Evolutionary conservation across 2,329 filamentous ascomycete genomes (phyloP).

Genomic region (Fusarium sp.): DNA sequence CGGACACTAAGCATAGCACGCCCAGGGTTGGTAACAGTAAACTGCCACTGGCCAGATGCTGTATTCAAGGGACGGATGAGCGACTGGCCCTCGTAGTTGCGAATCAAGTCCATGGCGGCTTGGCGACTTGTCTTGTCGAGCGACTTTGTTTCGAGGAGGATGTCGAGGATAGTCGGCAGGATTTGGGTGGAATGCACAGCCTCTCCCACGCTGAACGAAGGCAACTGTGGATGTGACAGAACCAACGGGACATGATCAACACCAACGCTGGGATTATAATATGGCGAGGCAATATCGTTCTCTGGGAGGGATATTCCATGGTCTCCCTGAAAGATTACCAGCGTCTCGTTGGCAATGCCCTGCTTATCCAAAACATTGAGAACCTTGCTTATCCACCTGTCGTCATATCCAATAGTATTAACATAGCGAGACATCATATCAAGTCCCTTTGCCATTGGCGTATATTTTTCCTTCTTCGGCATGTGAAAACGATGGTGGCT

Average conservation of each 20-base stretch:
- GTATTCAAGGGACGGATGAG: conserved; percentile 42
- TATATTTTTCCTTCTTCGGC: conserved; percentile 44
- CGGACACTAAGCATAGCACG: conserved; percentile 49
- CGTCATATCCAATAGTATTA: conserved; percentile 49
- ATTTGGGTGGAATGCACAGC: conserved; percentile 48
- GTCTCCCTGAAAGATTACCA: conserved; percentile 50
- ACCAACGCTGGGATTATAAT: conserved; percentile 49
- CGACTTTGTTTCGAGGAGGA: conserved; percentile 48
- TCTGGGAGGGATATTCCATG: conserved; percentile 51
- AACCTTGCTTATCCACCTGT: conserved; percentile 48
- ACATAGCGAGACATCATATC: conserved; percentile 49
- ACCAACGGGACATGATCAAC: conserved; percentile 48
- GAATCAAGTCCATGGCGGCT: conserved; percentile 40
- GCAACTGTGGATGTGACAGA: conserved; percentile 48
- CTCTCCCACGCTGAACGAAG: conserved; percentile 44
- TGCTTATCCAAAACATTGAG: conserved; percentile 48
- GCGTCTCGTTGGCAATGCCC: conserved; percentile 49
- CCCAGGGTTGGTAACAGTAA: conserved; percentile 50
- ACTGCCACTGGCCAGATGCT: conserved; percentile 47
- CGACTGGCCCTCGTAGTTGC: conserved; percentile 50
- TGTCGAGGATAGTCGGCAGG: conserved; percentile 49
- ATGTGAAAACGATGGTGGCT: conserved; percentile 50
- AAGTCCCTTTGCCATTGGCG: conserved; percentile 40
- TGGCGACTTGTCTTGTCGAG: conserved; percentile 33
- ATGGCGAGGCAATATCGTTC: conserved; percentile 46